Base-by-base conservation (phyloP, 1,139 yeast species). In the Pichia sp. region DNA sequence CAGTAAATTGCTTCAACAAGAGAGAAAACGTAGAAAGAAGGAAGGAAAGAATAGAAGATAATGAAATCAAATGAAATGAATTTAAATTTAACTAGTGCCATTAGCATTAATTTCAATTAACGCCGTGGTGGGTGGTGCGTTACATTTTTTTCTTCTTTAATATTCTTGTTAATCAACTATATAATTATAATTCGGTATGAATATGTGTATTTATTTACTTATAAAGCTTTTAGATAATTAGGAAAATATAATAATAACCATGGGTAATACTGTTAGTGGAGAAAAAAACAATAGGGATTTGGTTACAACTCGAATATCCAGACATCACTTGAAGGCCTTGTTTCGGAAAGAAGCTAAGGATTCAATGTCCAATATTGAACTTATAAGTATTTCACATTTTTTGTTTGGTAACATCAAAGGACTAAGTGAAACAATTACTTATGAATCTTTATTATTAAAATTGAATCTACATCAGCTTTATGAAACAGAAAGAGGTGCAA, bases 1-100 rank as follows among this genome's bases (percentile, higher is more conserved):
- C 29, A 49, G 55, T 43, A 44, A 83, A 65, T 78, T 92, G 46
- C 69, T 89, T 67, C 74, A 79, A 45, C 94, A 88, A 65, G 56
- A 58, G 29, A 53, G 60, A 53, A 54, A 52, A 39, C 78, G 95
- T 57, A 75, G 83, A 35, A 79, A 78, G 61, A 59, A 59, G 50
- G 56, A 58, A 50, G 44, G 18, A 28, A 36, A 7, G 50, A 56
- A 58, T 50, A 45, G 18, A 28, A 36, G 7, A 36, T n/a, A 36
- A 36, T 26, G 18, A 36, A 9, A 36, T 29, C 2, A 4, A 18
- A 18, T 32, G 11, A 32, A 32, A 8, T 5, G 27, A 25, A 36
- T 18, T 18, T 18, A 27, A 36, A 26, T 7, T 26, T 36, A n/a
- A 36, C 7, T 36, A 29, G 26, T 36, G 39, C 39, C 29, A 36